Conservation (phyloP, 2,329 filamentous ascomycete species). For the Fusarium xylarioides region DNA sequence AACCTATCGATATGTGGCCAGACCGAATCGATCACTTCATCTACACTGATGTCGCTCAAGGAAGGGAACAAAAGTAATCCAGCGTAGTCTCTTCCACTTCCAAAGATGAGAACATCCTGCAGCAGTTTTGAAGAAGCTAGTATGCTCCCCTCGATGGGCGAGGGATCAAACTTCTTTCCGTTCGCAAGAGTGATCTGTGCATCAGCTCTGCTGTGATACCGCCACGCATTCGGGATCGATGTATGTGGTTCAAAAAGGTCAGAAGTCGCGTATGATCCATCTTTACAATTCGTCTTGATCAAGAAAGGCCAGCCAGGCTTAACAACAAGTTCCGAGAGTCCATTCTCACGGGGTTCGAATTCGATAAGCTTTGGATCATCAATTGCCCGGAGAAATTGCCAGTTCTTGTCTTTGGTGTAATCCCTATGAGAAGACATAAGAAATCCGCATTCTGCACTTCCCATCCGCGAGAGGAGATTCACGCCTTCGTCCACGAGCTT, state of each 20-base stretch:
- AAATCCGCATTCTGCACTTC: slow-evolving; percentile 73
- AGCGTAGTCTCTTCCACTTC: slow-evolving; percentile 63
- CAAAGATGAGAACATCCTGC: slow-evolving; percentile 68
- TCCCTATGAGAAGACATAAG: slow-evolving; percentile 69
- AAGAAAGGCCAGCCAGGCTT: slow-evolving; percentile 65
- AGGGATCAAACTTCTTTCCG: slow-evolving; percentile 75
- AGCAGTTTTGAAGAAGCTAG: slow-evolving; percentile 54
- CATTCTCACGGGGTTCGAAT: slow-evolving; percentile 57
- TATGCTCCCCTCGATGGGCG: slow-evolving; percentile 66
- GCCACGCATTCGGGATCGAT: slow-evolving; percentile 63
- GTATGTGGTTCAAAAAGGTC: slow-evolving; percentile 69
- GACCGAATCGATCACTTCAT: slow-evolving; percentile 51
- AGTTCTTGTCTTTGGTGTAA: slow-evolving; percentile 63
- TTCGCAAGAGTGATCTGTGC: slow-evolving; percentile 69
- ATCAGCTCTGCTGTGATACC: slow-evolving; percentile 69
- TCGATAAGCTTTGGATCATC: slow-evolving; percentile 45
- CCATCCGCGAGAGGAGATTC: slow-evolving; percentile 69
- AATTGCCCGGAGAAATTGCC: slow-evolving; percentile 65
- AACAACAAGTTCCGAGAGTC: slow-evolving; percentile 64
- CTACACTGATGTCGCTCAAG: slow-evolving; percentile 40
- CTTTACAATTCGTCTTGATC: slow-evolving; percentile 64
- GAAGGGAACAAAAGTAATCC: slow-evolving; percentile 65
- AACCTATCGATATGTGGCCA: slow-evolving; percentile 56
- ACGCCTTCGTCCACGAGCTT: slow-evolving; percentile 59
- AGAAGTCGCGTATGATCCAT: slow-evolving; percentile 70